Evolutionary conservation across 768 basidiomycete genomes (phyloP), one percentile per base, ranked within the genome.

Genomic region (Lactifluus piperatus): DNA sequence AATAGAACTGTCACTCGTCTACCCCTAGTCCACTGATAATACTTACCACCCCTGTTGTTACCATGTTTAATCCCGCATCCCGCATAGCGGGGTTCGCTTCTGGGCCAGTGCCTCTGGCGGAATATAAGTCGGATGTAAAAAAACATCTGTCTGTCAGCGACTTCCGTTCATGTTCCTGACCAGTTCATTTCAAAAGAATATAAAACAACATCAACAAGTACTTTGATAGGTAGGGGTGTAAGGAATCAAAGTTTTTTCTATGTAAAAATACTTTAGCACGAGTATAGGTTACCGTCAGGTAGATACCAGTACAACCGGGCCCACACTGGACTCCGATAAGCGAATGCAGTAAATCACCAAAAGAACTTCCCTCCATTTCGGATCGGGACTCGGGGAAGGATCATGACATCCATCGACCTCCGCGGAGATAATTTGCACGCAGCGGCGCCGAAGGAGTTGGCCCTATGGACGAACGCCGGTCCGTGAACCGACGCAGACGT

Each of bases 401-500:
- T 60, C 44, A 60, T 30, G 36, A 39, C 49, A 37, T 56, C 54
- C 59, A 16, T 27, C 30, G 56, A 24, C 43, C 54, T 5, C 54
- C 49, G 36, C 59, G 59, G n/a, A 34, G 22, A n/a, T 27, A 18
- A 11, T 13, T 44, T 4, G 32, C 24, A n/a, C n/a, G 4, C 16
- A 54, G 46, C 11, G 48, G 49, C 13, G 43, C 44, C n/a, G 26
- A 29, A 4, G 51, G 11, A 24, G 27, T 26, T 16, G 45, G 13
- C 27, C 60, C 54, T 1, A 61, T 56, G 0, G 54, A 51, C 60
- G 45, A 52, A 18, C 61, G 51, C 30, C 57, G 61, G 57, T 63
- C 64, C n/a, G 65, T 68, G 44, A 71, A 67, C 56, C 64, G 67
- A 54, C 69, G 69, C 8, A 73, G 49, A 36, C 70, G 71, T n/a